A percentile compares a stretch with the other conserved stretches of the same genome.
Evolutionary conservation across 2,329 filamentous ascomycete genomes (phyloP).

Genomic region (Xylariaceae sp.): DNA sequence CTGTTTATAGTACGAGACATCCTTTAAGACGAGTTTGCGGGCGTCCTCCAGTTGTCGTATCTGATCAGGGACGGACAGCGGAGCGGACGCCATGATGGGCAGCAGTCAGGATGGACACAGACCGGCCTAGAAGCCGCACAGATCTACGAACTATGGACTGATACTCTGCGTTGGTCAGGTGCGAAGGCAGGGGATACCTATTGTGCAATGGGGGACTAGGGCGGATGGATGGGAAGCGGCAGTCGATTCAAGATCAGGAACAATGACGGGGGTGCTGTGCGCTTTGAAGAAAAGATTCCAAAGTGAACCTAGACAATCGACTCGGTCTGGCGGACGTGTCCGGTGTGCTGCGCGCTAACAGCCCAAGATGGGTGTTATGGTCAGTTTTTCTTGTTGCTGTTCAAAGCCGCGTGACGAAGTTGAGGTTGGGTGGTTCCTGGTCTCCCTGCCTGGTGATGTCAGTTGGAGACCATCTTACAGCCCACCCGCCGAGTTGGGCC

Average conservation of each 20-base stretch:
- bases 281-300: too few species aligned
- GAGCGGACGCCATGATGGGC: slow-evolving; percentile 51
- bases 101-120: slow-evolving; percentile 16
- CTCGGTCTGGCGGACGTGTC: too few species aligned
- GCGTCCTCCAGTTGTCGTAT: slow-evolving; percentile 87
- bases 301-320: too few species aligned
- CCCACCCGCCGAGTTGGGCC: slow-evolving; percentile 1
- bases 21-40: slow-evolving; percentile 81
- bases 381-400: too few species aligned
- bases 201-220: too few species aligned
- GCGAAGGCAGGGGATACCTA: too few species aligned
- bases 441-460: slow-evolving; percentile 20
- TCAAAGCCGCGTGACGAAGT: background rate
- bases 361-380: too few species aligned
- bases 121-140: background rate
- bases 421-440: slow-evolving; percentile 4
- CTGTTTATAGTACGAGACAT: slow-evolving; percentile 84
- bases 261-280: too few species aligned
- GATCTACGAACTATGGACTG: background rate
- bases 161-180: too few species aligned
- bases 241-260: too few species aligned
- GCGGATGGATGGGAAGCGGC: too few species aligned
- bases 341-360: too few species aligned
- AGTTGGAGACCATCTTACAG: slow-evolving; percentile 16
- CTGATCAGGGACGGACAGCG: slow-evolving; percentile 61